Evolutionary conservation across 2,329 filamentous ascomycete species (phyloP).

Genomic region (Teratosphaeria nubilosa): DNA sequence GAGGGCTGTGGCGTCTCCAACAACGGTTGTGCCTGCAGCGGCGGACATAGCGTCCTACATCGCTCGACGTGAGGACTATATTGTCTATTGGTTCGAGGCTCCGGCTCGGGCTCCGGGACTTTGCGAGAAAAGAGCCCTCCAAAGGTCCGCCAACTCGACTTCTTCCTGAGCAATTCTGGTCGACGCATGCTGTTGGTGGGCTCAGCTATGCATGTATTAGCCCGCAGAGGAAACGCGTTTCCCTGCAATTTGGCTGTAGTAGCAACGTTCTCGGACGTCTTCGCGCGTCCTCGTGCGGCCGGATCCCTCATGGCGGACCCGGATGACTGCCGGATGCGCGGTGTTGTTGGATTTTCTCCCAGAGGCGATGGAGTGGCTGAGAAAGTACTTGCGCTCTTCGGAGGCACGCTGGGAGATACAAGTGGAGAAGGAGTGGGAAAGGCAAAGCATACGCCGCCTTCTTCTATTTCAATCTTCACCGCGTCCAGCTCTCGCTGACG

Average conservation of each 20-base stretch:
- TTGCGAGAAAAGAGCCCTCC: conserved; percentile 16
- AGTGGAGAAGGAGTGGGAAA: conserved; percentile 21
- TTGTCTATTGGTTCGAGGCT: neutral
- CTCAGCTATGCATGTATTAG: neutral
- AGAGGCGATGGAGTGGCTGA: conserved; percentile 9
- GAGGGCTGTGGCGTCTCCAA: conserved; percentile 1
- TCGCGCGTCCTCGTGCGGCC: conserved; percentile 13
- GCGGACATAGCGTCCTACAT: neutral
- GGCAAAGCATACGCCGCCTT: conserved; percentile 16
- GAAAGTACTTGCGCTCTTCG: neutral
- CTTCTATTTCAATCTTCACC: conserved; percentile 13
- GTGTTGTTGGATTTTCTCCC: conserved; percentile 7
- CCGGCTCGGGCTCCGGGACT: conserved; percentile 7
- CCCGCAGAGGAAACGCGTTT: conserved; percentile 2
- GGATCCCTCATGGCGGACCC: conserved; percentile 13
- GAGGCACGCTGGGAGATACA: conserved; percentile 10
- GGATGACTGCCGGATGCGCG: conserved; percentile 10
- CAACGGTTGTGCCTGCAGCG: neutral
- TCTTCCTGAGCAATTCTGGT: conserved; percentile 14
- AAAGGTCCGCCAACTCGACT: conserved; percentile 20
- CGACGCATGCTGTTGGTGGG: neutral
- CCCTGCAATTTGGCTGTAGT: neutral
- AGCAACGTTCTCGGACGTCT: conserved; percentile 11
- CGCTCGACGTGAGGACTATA: neutral
- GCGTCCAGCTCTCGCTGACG: neutral